These are phyloP conservation scores for Apiospora rasikravindrae DNA, from an alignment of 2,329 filamentous ascomycete species.

Conservation along the genomic window DNA sequence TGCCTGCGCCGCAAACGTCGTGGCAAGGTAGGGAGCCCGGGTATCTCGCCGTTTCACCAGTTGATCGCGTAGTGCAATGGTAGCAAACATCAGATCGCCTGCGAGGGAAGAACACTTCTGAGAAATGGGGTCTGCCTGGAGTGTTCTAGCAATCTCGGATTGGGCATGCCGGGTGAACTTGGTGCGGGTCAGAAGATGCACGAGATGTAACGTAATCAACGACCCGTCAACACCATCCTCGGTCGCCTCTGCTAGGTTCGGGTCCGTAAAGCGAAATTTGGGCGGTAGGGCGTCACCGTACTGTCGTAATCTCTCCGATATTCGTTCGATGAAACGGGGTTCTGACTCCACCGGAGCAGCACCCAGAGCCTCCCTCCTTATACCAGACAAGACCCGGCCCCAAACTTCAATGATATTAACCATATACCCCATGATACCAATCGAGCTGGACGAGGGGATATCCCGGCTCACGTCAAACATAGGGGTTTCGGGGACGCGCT, in stretches of 20 bases:
- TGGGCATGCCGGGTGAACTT: slow-evolving; percentile 22
- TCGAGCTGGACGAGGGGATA: slow-evolving; percentile 35
- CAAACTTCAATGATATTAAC: slow-evolving; percentile 69
- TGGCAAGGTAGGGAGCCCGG: slow-evolving; percentile 8
- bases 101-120: slow-evolving; percentile 17
- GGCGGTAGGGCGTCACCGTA: slow-evolving; percentile 20
- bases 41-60: slow-evolving; percentile 10
- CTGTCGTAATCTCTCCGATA: slow-evolving; percentile 22
- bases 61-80: not conserved
- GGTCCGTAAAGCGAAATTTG: slow-evolving; percentile 17
- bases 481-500: slow-evolving; percentile 57
- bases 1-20: slow-evolving; percentile 17
- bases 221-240: slow-evolving; percentile 20
- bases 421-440: slow-evolving; percentile 63
- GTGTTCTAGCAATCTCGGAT: slow-evolving; percentile 15
- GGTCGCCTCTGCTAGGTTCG: slow-evolving; percentile 17
- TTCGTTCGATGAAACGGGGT: slow-evolving; percentile 19
- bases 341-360: slow-evolving; percentile 19
- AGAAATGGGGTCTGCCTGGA: slow-evolving; percentile 8
- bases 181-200: slow-evolving; percentile 18
- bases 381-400: slow-evolving; percentile 42
- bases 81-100: slow-evolving; percentile 20
- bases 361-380: slow-evolving; percentile 19
- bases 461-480: slow-evolving; percentile 58
- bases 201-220: slow-evolving; percentile 20